Conservation (phyloP, 1,284 basidiomycete species). For the Sanghuangporus weigelae region DNA sequence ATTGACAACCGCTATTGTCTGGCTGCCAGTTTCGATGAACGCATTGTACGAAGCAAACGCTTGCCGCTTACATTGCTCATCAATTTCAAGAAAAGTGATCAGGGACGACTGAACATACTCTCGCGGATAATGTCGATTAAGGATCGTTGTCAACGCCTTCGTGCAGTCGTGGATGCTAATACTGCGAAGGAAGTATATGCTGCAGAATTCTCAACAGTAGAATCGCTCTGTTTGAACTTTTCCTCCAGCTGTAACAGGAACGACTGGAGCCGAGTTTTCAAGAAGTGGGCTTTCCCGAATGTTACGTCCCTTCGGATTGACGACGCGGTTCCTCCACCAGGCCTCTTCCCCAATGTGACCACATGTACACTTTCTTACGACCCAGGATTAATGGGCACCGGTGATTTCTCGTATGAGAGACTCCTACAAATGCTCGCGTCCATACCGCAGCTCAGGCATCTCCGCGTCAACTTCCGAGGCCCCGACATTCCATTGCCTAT, state of each 20-base stretch:
- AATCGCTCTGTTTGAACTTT: neutral
- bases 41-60: neutral
- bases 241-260: neutral
- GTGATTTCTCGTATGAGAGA: neutral
- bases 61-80: neutral
- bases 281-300: neutral
- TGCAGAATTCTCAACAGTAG: too few species aligned
- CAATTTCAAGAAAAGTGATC: neutral
- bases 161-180: neutral
- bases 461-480: neutral
- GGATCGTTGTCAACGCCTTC: neutral
- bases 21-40: neutral
- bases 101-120: neutral
- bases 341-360: neutral
- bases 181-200: neutral
- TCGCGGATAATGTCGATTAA: neutral
- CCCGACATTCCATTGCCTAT: neutral
- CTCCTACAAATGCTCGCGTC: too few species aligned
- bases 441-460: too few species aligned
- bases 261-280: neutral
- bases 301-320: neutral
- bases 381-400: neutral
- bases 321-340: neutral
- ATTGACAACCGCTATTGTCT: neutral
- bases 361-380: neutral